These are phyloP conservation scores for Teratosphaeria zuluensis DNA, from an alignment of 2,329 filamentous ascomycete species.

Conservation along the genomic window DNA sequence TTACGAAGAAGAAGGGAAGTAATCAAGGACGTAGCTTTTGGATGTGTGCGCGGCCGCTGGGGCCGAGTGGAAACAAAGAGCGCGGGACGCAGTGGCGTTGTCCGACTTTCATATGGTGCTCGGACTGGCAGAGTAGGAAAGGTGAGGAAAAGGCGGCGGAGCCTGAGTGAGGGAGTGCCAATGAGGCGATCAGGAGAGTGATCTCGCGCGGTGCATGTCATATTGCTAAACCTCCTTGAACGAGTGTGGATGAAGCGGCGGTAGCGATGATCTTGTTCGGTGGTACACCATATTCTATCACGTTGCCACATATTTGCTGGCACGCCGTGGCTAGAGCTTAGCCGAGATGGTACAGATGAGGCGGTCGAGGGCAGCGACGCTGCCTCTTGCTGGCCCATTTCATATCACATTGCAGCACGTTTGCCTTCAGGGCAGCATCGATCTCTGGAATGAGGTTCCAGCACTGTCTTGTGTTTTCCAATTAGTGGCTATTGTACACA, in stretches of 20 bases:
- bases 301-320: background rate
- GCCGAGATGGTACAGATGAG: background rate
- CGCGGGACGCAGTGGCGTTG: conserved; percentile 80
- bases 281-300: too few relatives aligned
- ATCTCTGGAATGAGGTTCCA: too few relatives aligned
- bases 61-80: conserved; percentile 77
- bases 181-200: background rate
- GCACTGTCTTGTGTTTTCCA: too few relatives aligned
- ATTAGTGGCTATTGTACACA: too few relatives aligned
- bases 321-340: background rate
- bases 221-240: too few relatives aligned
- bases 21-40: conserved; percentile 63
- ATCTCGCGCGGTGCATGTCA: background rate
- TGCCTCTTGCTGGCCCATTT: background rate
- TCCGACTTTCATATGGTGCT: conserved; percentile 67
- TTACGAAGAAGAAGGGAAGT: conserved; percentile 80
- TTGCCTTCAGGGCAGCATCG: too few relatives aligned
- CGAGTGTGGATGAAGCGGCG: too few relatives aligned
- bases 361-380: background rate
- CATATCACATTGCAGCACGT: background rate
- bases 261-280: too few relatives aligned
- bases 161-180: background rate
- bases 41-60: conserved; percentile 66
- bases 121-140: conserved; percentile 45
- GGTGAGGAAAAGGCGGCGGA: background rate